These are phyloP conservation scores for Fusarium sarcochroum DNA, from an alignment of 2,329 filamentous ascomycete genomes.

Conservation along the genomic window DNA sequence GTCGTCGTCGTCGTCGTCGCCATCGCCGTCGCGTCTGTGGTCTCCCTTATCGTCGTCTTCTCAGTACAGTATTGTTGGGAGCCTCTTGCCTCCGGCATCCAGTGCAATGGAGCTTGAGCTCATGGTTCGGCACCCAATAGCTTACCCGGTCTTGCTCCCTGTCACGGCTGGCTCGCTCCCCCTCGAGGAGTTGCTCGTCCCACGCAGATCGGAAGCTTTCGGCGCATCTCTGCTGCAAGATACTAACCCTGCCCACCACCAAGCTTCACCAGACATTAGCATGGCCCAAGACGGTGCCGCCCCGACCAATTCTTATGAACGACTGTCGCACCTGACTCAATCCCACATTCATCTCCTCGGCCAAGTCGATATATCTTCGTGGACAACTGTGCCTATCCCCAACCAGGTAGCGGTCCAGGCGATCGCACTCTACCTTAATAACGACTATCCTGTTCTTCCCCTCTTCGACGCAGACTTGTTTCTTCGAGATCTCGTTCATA, in stretches of 20 bases:
- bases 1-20: too few species aligned
- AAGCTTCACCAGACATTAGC: neutral
- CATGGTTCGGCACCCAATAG: neutral
- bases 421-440: conserved; percentile 8
- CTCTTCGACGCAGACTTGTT: neutral
- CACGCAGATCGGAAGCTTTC: neutral
- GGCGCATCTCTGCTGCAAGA: neutral
- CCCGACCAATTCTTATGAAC: neutral
- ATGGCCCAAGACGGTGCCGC: fast-evolving
- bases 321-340: neutral
- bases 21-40: too few species aligned
- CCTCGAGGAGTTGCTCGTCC: neutral
- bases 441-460: conserved; percentile 1
- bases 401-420: neutral
- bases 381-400: neutral
- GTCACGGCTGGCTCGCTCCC: neutral
- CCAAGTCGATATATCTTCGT: neutral
- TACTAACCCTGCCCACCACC: neutral
- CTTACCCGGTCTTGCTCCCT: neutral
- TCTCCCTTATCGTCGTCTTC: neutral
- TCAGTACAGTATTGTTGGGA: neutral
- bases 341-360: neutral
- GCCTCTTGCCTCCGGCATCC: neutral
- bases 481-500: neutral
- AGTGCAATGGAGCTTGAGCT: conserved; percentile 5